Evolutionary conservation across 805 yeast species (phyloP), one percentile per base, ranked within the genome.

Genomic region (Lipomyces lipofer): DNA sequence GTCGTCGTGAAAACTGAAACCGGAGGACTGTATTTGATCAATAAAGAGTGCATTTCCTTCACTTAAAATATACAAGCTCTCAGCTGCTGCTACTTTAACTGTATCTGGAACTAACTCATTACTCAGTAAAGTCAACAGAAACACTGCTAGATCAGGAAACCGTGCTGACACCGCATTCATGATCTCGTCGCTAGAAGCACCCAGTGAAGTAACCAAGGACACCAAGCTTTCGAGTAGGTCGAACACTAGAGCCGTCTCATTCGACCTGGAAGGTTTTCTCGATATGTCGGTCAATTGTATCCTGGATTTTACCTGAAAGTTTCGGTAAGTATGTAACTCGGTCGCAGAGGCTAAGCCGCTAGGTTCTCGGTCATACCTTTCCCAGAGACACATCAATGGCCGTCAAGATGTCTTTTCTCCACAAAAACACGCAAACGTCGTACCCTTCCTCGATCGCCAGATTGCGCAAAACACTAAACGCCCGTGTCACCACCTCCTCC

Each of bases 381-480:
- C 28, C 51, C 27, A 57, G n/a, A 36, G 32, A 52, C 4, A 8
- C 27, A 12, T 39, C 51, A 17, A 62, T 75, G 25, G 79, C 71
- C 0, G 78, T 74, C 86, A 96, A 84, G 39, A 92, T 81, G 58
- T 86, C 82, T 15, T 82, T 81, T 66, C 97, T 80, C 87, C 95
- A 86, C 50, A 87, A 68, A 67, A 80, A 81, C 19, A 81, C 79
- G 25, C 89, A 82, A 33, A 88, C 78, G 59, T 88, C 95, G 63
- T 88, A 84, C 19, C 97, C 97, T 70, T 90, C 96, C 66, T 88
- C 96, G 49, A 88, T 75, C 2, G 86, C 84, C 52, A 92, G 66
- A 66, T 86, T 89, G 67, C 96, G 79, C 59, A 94, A 72, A 22
- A 92, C 73, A 1, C 96, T 97, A 63, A 82, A 84, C 1, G 92